Percentiles rank a stretch among this genome's conserved stretches.
Conservation (phyloP, 768 basidiomycete genomes). For the Trametes maxima region DNA sequence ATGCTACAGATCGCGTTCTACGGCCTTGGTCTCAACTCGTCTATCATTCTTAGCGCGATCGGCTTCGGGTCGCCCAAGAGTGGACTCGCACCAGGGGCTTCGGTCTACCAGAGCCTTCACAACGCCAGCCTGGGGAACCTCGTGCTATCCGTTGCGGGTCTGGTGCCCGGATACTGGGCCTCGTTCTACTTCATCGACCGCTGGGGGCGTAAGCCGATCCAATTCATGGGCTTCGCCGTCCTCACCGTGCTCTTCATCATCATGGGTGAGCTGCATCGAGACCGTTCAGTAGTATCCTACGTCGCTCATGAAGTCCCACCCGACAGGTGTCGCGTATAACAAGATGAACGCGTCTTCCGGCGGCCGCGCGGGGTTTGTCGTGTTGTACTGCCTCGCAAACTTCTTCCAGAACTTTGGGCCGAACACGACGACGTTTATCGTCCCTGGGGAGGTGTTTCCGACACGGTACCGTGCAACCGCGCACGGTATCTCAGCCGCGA, state of each 20-base stretch:
- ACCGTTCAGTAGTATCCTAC: not conserved
- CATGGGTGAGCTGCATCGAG: slow-evolving; percentile 28
- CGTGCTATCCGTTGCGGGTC: slow-evolving; percentile 41
- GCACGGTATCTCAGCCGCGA: slow-evolving; percentile 48
- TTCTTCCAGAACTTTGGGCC: slow-evolving; percentile 51
- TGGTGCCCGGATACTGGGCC: slow-evolving; percentile 44
- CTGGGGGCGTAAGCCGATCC: slow-evolving; percentile 44
- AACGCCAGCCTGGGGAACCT: slow-evolving; percentile 39
- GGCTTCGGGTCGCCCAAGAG: slow-evolving; percentile 26
- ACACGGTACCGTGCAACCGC: slow-evolving; percentile 47
- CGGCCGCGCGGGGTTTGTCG: slow-evolving; percentile 37
- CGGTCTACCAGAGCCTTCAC: slow-evolving; percentile 32
- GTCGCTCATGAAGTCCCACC: not conserved
- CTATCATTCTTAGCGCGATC: slow-evolving; percentile 42
- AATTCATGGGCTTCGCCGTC: slow-evolving; percentile 41
- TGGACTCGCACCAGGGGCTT: slow-evolving; percentile 8
- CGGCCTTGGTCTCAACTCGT: slow-evolving; percentile 51
- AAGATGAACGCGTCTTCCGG: slow-evolving; percentile 30
- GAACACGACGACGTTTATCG: slow-evolving; percentile 47
- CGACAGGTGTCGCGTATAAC: slow-evolving; percentile 33
- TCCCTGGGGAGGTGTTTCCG: slow-evolving; percentile 49
- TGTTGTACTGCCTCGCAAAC: slow-evolving; percentile 43
- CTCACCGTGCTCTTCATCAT: slow-evolving; percentile 37
- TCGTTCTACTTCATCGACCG: slow-evolving; percentile 40
- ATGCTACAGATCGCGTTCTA: slow-evolving; percentile 44